These are phyloP conservation scores for Petunia axillaris DNA, from an alignment of 257 asterid genomes.

Conservation along the genomic window DNA sequence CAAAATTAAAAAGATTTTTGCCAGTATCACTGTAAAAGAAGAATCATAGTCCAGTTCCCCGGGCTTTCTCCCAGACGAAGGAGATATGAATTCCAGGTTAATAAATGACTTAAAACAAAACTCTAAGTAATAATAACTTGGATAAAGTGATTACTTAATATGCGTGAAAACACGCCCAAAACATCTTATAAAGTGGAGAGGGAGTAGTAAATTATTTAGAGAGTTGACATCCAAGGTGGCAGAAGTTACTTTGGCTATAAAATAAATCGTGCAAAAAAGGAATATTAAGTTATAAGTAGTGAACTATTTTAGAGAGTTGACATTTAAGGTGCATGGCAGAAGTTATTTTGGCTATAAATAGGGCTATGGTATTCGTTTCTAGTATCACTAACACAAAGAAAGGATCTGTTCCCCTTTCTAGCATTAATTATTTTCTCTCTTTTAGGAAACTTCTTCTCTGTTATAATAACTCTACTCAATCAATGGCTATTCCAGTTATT, in stretches of 20 bases:
- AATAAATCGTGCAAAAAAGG: neutral
- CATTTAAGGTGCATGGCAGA: slow-evolving; percentile 38
- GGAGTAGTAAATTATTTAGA: slow-evolving; percentile 5
- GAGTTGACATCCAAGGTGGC: slow-evolving; percentile 50
- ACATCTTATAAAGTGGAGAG: too few relatives aligned
- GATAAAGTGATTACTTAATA: too few relatives aligned
- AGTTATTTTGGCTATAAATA: slow-evolving; percentile 47
- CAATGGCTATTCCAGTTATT: slow-evolving; percentile 84
- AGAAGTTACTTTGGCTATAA: slow-evolving; percentile 41
- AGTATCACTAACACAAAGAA: neutral
- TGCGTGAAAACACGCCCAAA: too few relatives aligned
- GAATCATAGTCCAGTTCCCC: too few relatives aligned
- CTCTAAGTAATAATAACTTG: too few relatives aligned
- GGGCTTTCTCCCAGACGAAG: too few relatives aligned
- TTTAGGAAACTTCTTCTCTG: neutral
- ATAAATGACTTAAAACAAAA: too few relatives aligned
- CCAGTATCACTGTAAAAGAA: too few relatives aligned
- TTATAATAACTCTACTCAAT: neutral
- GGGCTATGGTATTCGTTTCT: slow-evolving; percentile 26
- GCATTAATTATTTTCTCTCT: neutral
- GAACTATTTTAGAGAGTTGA: slow-evolving; percentile 34
- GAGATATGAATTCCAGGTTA: too few relatives aligned
- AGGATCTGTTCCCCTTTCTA: neutral
- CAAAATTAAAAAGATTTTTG: too few relatives aligned
- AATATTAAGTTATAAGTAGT: neutral